Evolutionary conservation across 768 basidiomycete species (phyloP).

Genomic region (Boletus rufocinnamomeus): DNA sequence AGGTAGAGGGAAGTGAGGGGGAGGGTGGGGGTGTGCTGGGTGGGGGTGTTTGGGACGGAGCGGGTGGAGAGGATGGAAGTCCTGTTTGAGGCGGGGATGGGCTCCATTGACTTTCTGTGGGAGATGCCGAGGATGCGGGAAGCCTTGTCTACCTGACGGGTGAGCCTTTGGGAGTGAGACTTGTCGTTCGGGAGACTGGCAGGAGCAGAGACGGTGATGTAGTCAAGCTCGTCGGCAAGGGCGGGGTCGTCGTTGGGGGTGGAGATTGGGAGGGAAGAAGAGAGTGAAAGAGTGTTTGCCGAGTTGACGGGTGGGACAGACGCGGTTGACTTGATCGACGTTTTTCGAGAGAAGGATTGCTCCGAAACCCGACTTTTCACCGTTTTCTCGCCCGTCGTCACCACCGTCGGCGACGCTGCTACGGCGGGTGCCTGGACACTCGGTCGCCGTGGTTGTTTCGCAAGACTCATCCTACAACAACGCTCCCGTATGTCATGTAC

Average conservation of each 20-base stretch:
- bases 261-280: slow-evolving; percentile 1
- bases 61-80: slow-evolving; percentile 77
- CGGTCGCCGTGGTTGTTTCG: slow-evolving; percentile 21
- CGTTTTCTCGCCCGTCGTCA: slow-evolving; percentile 36
- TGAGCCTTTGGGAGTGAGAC: slow-evolving; percentile 37
- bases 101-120: slow-evolving; percentile 80
- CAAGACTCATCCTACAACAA: slow-evolving; percentile 17
- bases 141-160: slow-evolving; percentile 65
- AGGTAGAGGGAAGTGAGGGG: slow-evolving; percentile 85
- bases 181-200: slow-evolving; percentile 17
- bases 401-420: slow-evolving; percentile 34
- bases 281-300: slow-evolving; percentile 15
- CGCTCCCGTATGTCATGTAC: not conserved
- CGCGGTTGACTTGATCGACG: slow-evolving; percentile 18
- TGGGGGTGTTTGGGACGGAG: slow-evolving; percentile 43
- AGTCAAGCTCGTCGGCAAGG: slow-evolving; percentile 74
- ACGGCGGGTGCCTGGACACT: slow-evolving; percentile 26
- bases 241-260: slow-evolving; percentile 20
- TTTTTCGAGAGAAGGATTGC: slow-evolving; percentile 40
- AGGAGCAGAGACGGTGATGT: slow-evolving; percentile 53
- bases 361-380: slow-evolving; percentile 53
- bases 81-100: slow-evolving; percentile 75
- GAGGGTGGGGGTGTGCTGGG: slow-evolving; percentile 67
- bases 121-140: slow-evolving; percentile 75
- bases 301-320: slow-evolving; percentile 3